Base-by-base conservation (phyloP, 2,329 filamentous ascomycete genomes). In the Ciborinia camelliae region DNA sequence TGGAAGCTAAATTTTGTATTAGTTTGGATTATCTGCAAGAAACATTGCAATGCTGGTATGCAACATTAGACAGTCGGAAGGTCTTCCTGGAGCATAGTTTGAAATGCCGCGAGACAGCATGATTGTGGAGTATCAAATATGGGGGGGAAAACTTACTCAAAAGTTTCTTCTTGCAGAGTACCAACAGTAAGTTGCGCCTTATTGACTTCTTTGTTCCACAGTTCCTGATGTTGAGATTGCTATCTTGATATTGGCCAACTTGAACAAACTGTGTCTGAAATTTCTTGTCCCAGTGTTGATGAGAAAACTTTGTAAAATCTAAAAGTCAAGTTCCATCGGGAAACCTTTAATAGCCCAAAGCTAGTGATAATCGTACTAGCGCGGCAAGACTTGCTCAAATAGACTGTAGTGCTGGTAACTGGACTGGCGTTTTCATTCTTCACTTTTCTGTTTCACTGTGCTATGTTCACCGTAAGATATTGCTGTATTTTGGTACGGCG, bases 231-330 rank as follows among this genome's bases (percentile, higher is more conserved):
- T 37, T 37, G 4, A 5, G 18, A 2, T 9, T 10, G 1, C 20
- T 15, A 6, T 3, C 7, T 10, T 8, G 20, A 20, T 10, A 12
- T 6, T 0, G 3, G n/a, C 2, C 4, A 18, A 20, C 10, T 2
- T 18, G 2, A 14, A 10, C n/a, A 20, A 20, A 7, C 1, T 26
- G 0, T 8, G 1, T 4, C 2, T 6, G 18, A 18, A 5, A 4
- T 3, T 26, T 18, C 12, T 9, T 23, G 35, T 20, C 9, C 1
- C 0, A 26, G 15, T 9, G 12, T 26, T 4, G 2, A 26, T 4
- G 1, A 39, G 14, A 1, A 18, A 20, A 18, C 18, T 8, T 20
- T 54, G 23, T 6, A 3, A 20, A 18, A 28, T 28, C 0, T 5
- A 26, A 28, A 54, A 37, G 6, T 7, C 2, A 23, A 23, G 39